Percentiles rank a stretch among this genome's conserved stretches.
Evolutionary conservation across 805 yeast species (phyloP).

Genomic region (Clavispora asparagi): DNA sequence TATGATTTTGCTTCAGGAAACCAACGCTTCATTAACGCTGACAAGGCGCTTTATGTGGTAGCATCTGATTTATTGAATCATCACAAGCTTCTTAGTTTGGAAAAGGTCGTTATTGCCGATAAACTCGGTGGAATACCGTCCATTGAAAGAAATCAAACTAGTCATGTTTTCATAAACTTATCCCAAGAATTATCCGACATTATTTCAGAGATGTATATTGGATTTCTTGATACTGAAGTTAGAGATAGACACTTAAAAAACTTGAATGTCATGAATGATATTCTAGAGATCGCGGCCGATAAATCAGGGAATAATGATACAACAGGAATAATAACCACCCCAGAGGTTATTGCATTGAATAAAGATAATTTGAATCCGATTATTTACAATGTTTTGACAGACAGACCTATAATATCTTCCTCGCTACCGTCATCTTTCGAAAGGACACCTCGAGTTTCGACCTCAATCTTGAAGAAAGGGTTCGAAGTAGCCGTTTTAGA

Average conservation of each 20-base stretch:
- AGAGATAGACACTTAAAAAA: conserved; percentile 61
- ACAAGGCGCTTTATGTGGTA: conserved; percentile 20
- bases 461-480: conserved; percentile 79
- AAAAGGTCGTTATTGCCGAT: conserved; percentile 77
- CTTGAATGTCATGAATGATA: conserved; percentile 56
- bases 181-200: conserved; percentile 75
- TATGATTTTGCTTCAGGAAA: conserved; percentile 16
- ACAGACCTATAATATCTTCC: conserved; percentile 84
- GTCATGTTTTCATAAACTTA: conserved; percentile 84
- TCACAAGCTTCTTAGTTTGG: conserved; percentile 49
- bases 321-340: conserved; percentile 86
- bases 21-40: conserved; percentile 24
- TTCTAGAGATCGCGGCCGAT: conserved; percentile 48
- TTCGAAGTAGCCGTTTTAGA: conserved; percentile 47
- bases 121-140: conserved; percentile 89
- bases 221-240: conserved; percentile 41
- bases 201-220: conserved; percentile 56
- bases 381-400: conserved; percentile 85
- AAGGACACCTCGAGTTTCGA: conserved; percentile 57
- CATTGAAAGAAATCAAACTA: conserved; percentile 67
- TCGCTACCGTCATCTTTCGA: conserved; percentile 67
- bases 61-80: conserved; percentile 21
- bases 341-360: conserved; percentile 58
- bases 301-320: conserved; percentile 36
- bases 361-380: conserved; percentile 69